Conservation (phyloP, 1,139 yeast species). For the Hansenula sp. region DNA sequence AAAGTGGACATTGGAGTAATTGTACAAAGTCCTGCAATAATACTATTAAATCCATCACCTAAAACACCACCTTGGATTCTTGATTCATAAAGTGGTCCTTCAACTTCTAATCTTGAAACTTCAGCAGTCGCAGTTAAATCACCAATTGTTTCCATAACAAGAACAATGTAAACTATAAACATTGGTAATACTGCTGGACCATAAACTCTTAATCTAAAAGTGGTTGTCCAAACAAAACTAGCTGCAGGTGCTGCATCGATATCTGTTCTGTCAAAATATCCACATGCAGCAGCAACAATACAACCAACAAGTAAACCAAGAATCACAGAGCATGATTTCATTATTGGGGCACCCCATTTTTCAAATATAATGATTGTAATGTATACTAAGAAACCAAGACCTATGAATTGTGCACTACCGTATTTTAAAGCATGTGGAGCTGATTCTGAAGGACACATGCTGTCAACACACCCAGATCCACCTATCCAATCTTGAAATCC, state of each 20-base stretch:
- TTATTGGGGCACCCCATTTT: constrained; percentile 89
- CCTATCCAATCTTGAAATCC: constrained; percentile 88
- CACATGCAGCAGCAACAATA: constrained; percentile 87
- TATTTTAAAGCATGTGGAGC: constrained; percentile 60
- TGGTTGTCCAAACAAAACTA: constrained; percentile 83
- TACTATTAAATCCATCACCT: constrained; percentile 71
- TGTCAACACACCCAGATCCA: constrained; percentile 66
- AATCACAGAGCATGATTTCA: constrained; percentile 90
- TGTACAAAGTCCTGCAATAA: constrained; percentile 69
- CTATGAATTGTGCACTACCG: constrained; percentile 85
- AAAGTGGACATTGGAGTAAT: constrained; percentile 83
- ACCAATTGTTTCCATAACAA: constrained; percentile 75
- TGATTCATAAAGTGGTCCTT: constrained; percentile 74
- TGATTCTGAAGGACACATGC: constrained; percentile 37
- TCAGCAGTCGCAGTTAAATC: constrained; percentile 91
- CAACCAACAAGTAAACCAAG: constrained; percentile 82
- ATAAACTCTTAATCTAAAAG: constrained; percentile 68
- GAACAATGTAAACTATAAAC: constrained; percentile 71
- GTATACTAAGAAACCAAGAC: constrained; percentile 80
- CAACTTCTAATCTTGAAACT: constrained; percentile 78
- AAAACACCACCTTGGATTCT: constrained; percentile 89
- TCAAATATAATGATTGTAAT: constrained; percentile 70
- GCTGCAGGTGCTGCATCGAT: constrained; percentile 76
- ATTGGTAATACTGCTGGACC: constrained; percentile 84
- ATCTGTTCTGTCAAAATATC: constrained; percentile 57